A percentile compares a stretch with the other conserved stretches of the same genome.
phyloP scores from a whole-genome alignment of 2,329 filamentous ascomycete species.

The Aspergillus japonicus region DNA sequence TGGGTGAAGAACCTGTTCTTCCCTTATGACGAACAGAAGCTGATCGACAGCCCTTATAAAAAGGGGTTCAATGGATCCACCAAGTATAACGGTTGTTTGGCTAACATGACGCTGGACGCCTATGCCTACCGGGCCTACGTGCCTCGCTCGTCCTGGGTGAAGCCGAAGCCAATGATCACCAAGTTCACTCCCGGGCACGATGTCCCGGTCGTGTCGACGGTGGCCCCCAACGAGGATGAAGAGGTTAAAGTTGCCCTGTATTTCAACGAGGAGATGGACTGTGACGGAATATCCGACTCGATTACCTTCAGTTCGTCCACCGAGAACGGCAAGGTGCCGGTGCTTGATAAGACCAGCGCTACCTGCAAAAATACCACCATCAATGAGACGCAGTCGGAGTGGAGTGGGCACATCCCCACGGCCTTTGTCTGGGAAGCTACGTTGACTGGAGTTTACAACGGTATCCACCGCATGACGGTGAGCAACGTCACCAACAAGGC shows the following conservation, averaged over 20 bases:
- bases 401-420: slow-evolving; percentile 53
- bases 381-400: slow-evolving; percentile 22
- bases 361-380: slow-evolving; percentile 44
- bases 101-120: slow-evolving; percentile 50
- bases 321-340: slow-evolving; percentile 42
- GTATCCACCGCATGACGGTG: slow-evolving; percentile 58
- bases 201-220: slow-evolving; percentile 51
- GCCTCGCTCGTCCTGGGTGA: slow-evolving; percentile 48
- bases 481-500: slow-evolving; percentile 50
- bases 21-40: slow-evolving; percentile 55
- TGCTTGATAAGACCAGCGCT: slow-evolving; percentile 46
- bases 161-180: slow-evolving; percentile 58
- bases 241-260: slow-evolving; percentile 52
- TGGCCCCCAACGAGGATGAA: slow-evolving; percentile 39
- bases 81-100: slow-evolving; percentile 55
- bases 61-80: slow-evolving; percentile 49
- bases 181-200: slow-evolving; percentile 62
- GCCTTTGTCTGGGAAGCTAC: slow-evolving; percentile 54
- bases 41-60: slow-evolving; percentile 46
- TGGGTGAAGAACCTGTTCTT: slow-evolving; percentile 63
- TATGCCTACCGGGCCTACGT: slow-evolving; percentile 62
- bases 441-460: slow-evolving; percentile 57
- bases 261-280: slow-evolving; percentile 62
- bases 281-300: slow-evolving; percentile 49
- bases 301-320: slow-evolving; percentile 56